A percentile compares a stretch with the other conserved stretches of the same genome.
These are phyloP conservation scores for Suhomyces kilbournensis DNA, from an alignment of 805 yeast species.

Conservation along the genomic window DNA sequence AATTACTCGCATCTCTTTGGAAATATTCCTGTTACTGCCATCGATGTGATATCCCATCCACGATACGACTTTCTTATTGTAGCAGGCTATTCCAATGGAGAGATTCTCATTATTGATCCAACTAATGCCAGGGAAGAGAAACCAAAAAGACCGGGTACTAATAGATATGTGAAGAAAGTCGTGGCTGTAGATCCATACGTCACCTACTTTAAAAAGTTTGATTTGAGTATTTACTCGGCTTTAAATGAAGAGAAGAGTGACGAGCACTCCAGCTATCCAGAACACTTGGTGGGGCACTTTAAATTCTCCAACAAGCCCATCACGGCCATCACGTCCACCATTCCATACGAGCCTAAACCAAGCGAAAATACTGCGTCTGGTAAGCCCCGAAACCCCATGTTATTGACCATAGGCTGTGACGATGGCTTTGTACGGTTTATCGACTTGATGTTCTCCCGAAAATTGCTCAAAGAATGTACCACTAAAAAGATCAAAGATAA, in stretches of 20 bases:
- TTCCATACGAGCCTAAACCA: slow-evolving; percentile 13
- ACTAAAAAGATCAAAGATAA: slow-evolving; percentile 22
- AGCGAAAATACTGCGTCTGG: neutral
- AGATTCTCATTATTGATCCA: slow-evolving; percentile 48
- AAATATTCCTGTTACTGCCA: slow-evolving; percentile 18
- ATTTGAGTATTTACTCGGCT: slow-evolving; percentile 22
- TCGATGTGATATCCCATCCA: slow-evolving; percentile 25
- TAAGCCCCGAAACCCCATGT: slow-evolving; percentile 37
- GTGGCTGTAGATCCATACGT: slow-evolving; percentile 27
- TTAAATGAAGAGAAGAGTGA: neutral
- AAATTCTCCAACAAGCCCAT: slow-evolving; percentile 59
- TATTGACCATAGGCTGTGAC: slow-evolving; percentile 54
- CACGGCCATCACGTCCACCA: slow-evolving; percentile 41
- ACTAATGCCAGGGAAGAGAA: slow-evolving; percentile 1
- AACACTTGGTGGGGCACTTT: slow-evolving; percentile 51
- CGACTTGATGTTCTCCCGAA: slow-evolving; percentile 41
- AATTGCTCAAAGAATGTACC: neutral
- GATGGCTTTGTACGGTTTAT: slow-evolving; percentile 64
- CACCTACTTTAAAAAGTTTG: slow-evolving; percentile 36
- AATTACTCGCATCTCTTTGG: slow-evolving; percentile 6
- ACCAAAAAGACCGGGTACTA: neutral
- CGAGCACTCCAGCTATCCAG: slow-evolving; percentile 2
- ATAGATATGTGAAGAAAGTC: slow-evolving; percentile 13
- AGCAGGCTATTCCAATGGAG: slow-evolving; percentile 67
- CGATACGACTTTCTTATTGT: slow-evolving; percentile 45